A percentile compares a stretch with the other conserved stretches of the same genome.
phyloP scores from a whole-genome alignment of 257 asterid genomes.

The Catharanthus roseus region DNA sequence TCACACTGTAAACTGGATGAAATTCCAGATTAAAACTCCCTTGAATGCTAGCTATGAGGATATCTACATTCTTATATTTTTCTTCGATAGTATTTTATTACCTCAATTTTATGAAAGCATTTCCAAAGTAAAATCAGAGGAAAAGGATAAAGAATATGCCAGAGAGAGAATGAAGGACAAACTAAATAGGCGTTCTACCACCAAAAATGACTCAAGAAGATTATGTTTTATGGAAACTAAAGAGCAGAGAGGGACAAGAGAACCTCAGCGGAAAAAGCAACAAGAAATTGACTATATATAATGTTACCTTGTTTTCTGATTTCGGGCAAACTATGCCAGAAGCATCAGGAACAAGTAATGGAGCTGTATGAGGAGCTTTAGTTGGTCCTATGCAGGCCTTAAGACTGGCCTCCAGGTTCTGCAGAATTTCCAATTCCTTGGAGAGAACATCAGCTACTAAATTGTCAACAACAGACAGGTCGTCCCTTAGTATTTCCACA shows the following conservation, averaged over 20 bases:
- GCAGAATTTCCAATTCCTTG: slow-evolving; percentile 59
- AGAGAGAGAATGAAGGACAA: neutral
- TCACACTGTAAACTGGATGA: neutral
- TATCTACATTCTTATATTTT: neutral
- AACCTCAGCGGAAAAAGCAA: neutral
- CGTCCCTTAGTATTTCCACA: slow-evolving; percentile 48
- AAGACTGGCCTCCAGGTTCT: slow-evolving; percentile 41
- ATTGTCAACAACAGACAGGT: slow-evolving; percentile 42
- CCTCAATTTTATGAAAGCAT: neutral
- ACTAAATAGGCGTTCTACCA: neutral
- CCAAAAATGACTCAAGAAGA: neutral
- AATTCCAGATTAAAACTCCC: neutral
- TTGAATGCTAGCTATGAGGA: neutral
- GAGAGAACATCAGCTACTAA: slow-evolving; percentile 63
- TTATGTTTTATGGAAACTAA: neutral
- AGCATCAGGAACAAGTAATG: slow-evolving; percentile 30
- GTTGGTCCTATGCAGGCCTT: slow-evolving; percentile 40
- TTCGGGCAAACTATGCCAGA: slow-evolving; percentile 25
- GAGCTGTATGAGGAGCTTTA: slow-evolving; percentile 26
- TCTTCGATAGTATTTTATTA: neutral
- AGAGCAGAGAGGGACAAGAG: neutral
- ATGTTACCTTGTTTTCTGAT: slow-evolving; percentile 52
- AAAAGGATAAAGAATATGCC: neutral
- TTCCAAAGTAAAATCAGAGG: neutral
- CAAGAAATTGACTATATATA: neutral